Evolutionary conservation across 805 yeast genomes (phyloP), one percentile per base, ranked within the genome.

Genomic region (Candida schatavii): DNA sequence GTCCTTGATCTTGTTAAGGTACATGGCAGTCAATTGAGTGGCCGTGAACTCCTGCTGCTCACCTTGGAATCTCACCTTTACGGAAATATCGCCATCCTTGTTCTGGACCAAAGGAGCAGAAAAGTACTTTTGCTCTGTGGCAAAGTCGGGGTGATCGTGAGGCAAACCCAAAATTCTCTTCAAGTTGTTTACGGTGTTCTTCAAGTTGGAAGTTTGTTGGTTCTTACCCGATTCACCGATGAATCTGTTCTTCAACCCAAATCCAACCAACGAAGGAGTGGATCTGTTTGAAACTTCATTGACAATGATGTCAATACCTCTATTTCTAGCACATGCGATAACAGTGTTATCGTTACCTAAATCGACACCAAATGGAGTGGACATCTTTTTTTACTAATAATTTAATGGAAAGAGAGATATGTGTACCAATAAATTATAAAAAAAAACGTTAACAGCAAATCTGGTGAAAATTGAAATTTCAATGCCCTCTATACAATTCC

Each of bases 261-360:
- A 93, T 26, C 97, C 98, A 54, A 93, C 93, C 52, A 88, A 66
- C 5, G 80, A 62, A 51, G 99, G 99, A 26, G 99, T 93, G 53
- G 95, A 69, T 71, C 99, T 85, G 84, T 93, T 93, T 44, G 98
- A 90, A 37, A 93, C 98, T 72, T 93, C 99, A 66, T 93, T 93
- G 72, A 93, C 98, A 59, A 93, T 88, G 59, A 93, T 84, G 69
- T 93, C 99, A 63, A 93, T 93, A 63, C 98, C 98, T 76, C 98
- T 84, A 81, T 91, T 93, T 68, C 91, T 85, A 49, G 99, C 99
- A 64, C 95, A 70, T 33, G 95, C 98, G 64, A 91, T 79, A 55
- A 91, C 97, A 50, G 96, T 82, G 77, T 80, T 86, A 77, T 80
- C 78, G 75, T 89, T 89, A 74, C 99, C 99, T 65, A 93, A 85